A percentile compares a stretch with the other conserved stretches of the same genome.
Evolutionary conservation across 805 yeast species (phyloP).

Genomic region (Lachancea dasiensis): DNA sequence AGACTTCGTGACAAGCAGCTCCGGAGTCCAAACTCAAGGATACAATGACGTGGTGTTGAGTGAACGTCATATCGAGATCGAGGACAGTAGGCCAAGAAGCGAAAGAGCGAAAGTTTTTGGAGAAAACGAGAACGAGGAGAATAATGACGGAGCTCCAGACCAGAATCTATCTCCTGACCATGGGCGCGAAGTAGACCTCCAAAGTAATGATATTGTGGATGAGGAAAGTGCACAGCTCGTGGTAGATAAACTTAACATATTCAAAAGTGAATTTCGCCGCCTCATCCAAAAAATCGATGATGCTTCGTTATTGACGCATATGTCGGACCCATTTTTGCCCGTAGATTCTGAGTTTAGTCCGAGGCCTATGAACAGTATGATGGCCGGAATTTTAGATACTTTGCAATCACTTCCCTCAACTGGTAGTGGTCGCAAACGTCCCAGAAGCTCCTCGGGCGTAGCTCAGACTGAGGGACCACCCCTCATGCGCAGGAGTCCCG

Average conservation of each 20-base stretch:
- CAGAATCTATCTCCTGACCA: no score
- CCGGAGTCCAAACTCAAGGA: no score
- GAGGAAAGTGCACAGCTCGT: slow-evolving; percentile 3
- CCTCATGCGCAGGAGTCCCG: neutral
- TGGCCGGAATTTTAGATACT: slow-evolving; percentile 4
- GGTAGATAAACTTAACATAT: slow-evolving; percentile 12
- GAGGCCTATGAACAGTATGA: slow-evolving; percentile 2
- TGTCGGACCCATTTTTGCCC: neutral
- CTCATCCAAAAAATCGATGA: slow-evolving; percentile 18
- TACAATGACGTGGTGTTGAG: no score
- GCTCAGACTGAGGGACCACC: neutral
- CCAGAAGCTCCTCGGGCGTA: neutral
- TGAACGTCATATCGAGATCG: no score
- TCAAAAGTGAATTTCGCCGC: slow-evolving; percentile 14
- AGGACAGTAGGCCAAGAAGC: no score
- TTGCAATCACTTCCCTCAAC: slow-evolving; percentile 2
- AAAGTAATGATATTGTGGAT: no score
- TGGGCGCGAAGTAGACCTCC: no score
- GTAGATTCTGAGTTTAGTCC: neutral
- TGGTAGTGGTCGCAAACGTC: slow-evolving; percentile 1
- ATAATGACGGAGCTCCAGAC: no score
- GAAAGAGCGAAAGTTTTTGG: no score
- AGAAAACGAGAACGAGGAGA: no score
- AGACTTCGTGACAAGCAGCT: no score
- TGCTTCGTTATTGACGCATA: slow-evolving; percentile 10